Evolutionary conservation across 495 filamentous ascomycete species (phyloP), one percentile per base, ranked within the genome.

Genomic region (Penicillium coprophilum): DNA sequence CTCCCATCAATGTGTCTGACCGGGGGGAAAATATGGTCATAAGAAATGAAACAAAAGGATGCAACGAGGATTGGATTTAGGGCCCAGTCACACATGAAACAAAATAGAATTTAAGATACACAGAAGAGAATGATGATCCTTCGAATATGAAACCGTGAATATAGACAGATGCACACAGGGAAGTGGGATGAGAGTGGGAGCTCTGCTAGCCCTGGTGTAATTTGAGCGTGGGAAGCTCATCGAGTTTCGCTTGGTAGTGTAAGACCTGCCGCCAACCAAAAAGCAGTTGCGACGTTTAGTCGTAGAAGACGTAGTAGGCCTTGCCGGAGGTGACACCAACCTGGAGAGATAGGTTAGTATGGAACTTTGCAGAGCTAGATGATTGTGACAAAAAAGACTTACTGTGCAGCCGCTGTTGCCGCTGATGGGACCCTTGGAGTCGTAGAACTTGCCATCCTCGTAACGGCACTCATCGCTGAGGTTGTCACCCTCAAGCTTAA

Each of bases 391-490:
- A 36, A 47, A 12, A 57, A n/a, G n/a, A 69, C 71, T 66, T 70
- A 90, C 88, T 57, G 88, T 91, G 81, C 88, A 92, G 55, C 88
- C 88, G 32, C 52, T 54, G 46, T 75, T 80, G 49, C 71, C 65
- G 49, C 71, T 71, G 43, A 66, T 53, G 43, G 56, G 61, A 23
- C 71, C 68, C 12, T 74, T 79, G 54, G 70, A 74, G 57, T 66
- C 57, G 57, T 69, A 69, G 57, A 78, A 84, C 39, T 78, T 61
- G 39, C 89, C 90, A 56, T 83, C 76, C 56, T 84, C 79, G 63
- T 91, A 90, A 60, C 75, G 83, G 83, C 93, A 97, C 15, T 71
- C 73, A 38, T 82, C 85, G 57, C 74, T 82, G 23, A 89, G 72
- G 64, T 84, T 81, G 34, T 87, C 85, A 59, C 84, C 86, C 23